Evolutionary conservation across 2,329 filamentous ascomycete genomes (phyloP).

Genomic region (Cordyceps javanica): DNA sequence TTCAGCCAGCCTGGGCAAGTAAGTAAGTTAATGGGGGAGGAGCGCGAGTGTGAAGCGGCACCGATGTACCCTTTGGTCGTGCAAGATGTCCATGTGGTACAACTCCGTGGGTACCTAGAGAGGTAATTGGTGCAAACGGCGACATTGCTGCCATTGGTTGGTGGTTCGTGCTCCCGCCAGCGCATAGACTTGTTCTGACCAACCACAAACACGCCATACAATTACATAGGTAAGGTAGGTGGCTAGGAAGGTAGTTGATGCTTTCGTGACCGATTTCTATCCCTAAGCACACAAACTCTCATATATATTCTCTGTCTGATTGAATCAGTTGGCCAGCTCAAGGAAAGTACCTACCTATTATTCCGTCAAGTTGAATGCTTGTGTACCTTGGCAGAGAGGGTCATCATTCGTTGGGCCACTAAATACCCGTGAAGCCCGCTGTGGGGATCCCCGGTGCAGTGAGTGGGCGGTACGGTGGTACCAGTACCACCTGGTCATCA

Average conservation of each 20-base stretch:
- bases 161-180: neutral
- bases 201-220: neutral
- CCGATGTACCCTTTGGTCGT: too few species aligned
- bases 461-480: neutral
- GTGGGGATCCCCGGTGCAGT: neutral
- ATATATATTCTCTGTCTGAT: neutral
- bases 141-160: neutral
- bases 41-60: too few species aligned
- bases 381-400: neutral
- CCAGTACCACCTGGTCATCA: too few species aligned
- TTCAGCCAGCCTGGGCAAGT: too few species aligned
- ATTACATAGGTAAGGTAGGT: neutral
- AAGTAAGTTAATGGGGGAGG: too few species aligned
- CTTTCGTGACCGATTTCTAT: too few species aligned
- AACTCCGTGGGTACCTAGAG: too few species aligned
- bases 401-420: neutral
- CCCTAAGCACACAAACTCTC: too few species aligned
- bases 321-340: too few species aligned
- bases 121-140: neutral
- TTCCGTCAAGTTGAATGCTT: too few species aligned
- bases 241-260: too few species aligned
- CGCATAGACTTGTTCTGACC: neutral
- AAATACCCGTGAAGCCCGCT: constrained; percentile 2
- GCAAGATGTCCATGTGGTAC: too few species aligned
- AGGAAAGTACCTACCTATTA: neutral